A percentile compares a stretch with the other conserved stretches of the same genome.
Conservation (phyloP, 352 stramenopile species). For the Pythium utonaiense region DNA sequence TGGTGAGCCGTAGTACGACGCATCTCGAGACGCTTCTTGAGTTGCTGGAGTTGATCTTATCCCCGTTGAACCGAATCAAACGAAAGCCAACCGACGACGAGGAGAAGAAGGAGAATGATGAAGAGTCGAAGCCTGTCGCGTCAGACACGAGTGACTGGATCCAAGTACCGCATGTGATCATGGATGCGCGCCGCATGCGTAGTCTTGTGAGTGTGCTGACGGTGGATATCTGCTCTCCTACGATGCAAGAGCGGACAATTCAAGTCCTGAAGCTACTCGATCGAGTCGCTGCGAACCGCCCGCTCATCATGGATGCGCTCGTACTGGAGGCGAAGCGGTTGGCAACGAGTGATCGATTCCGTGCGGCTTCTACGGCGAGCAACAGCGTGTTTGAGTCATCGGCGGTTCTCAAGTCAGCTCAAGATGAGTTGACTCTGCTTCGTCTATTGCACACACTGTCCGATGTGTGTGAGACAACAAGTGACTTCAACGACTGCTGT, state of each 20-base stretch:
- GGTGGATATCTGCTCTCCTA: slow-evolving; percentile 72
- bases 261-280: slow-evolving; percentile 78
- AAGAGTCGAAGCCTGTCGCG: slow-evolving; percentile 3
- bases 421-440: slow-evolving; percentile 94
- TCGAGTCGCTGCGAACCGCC: slow-evolving; percentile 53
- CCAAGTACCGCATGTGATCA: slow-evolving; percentile 50
- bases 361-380: slow-evolving; percentile 9
- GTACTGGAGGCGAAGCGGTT: slow-evolving; percentile 56
- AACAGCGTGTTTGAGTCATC: slow-evolving; percentile 52
- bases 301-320: slow-evolving; percentile 61
- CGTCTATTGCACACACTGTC: slow-evolving; percentile 95
- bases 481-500: slow-evolving; percentile 69
- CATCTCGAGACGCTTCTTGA: slow-evolving; percentile 93
- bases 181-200: slow-evolving; percentile 51
- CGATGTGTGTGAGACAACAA: slow-evolving; percentile 69
- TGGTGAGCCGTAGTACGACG: slow-evolving; percentile 85
- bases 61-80: slow-evolving; percentile 74
- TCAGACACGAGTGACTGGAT: slow-evolving; percentile 56
- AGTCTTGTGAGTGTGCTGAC: slow-evolving; percentile 67
- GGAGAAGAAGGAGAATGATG: slow-evolving; percentile 45
- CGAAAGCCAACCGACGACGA: slow-evolving; percentile 22
- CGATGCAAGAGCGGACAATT: slow-evolving; percentile 83
- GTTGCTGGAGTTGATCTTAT: slow-evolving; percentile 88
- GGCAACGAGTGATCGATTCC: slow-evolving; percentile 29
- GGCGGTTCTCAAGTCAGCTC: slow-evolving; percentile 69